A percentile compares a stretch with the other conserved stretches of the same genome.
These are phyloP conservation scores for Cyanophora paradoxa DNA, from an alignment of 78 protist genomes.

Conservation along the genomic window DNA sequence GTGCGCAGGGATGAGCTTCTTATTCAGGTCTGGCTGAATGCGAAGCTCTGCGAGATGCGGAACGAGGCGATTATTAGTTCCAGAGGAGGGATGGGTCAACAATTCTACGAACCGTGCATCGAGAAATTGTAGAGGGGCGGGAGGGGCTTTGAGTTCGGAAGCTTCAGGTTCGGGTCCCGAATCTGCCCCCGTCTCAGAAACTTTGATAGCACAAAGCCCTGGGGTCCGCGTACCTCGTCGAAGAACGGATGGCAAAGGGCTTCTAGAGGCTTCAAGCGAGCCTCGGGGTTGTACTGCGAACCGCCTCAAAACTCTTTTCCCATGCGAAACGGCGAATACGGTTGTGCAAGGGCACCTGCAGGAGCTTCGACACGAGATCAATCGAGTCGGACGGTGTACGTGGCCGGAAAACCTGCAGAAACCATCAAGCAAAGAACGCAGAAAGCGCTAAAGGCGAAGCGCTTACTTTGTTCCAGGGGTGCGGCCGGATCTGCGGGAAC, in stretches of 20 bases:
- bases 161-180: neutral
- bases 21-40: neutral
- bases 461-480: slow-evolving; percentile 39
- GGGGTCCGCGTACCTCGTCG: slow-evolving; percentile 51
- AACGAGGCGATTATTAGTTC: neutral
- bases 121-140: slow-evolving; percentile 41
- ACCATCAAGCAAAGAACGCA: neutral
- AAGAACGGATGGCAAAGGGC: slow-evolving; percentile 25
- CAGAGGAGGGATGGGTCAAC: neutral
- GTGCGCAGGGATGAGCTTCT: slow-evolving; percentile 18
- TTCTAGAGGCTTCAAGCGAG: slow-evolving; percentile 26
- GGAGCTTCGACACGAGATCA: slow-evolving; percentile 38
- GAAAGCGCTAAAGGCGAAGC: too few relatives aligned
- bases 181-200: too few relatives aligned
- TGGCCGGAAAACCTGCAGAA: slow-evolving; percentile 29
- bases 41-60: slow-evolving; percentile 9
- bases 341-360: too few relatives aligned
- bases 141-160: slow-evolving; percentile 18
- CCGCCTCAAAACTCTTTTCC: too few relatives aligned
- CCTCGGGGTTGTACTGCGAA: slow-evolving; percentile 34
- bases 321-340: too few relatives aligned
- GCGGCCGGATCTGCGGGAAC: slow-evolving; percentile 42
- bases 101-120: slow-evolving; percentile 4
- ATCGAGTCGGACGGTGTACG: slow-evolving; percentile 28
- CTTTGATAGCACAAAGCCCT: too few relatives aligned